Conservation (phyloP, 805 yeast species). For the Candida nanaspora region DNA sequence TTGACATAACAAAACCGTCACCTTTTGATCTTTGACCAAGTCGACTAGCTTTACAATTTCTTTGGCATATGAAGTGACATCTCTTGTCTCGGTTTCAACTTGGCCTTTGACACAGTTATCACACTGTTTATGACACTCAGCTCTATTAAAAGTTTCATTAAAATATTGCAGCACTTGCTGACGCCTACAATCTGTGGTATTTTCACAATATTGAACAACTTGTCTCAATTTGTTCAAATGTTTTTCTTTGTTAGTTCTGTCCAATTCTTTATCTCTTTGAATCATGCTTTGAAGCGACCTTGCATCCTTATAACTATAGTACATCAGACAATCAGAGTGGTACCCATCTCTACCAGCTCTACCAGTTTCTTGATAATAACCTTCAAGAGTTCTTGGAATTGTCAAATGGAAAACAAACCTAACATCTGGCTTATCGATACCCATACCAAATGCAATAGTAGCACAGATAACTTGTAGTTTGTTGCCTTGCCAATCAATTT, state of each 20-base stretch:
- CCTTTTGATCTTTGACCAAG: conserved; percentile 46
- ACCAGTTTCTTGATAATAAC: conserved; percentile 97
- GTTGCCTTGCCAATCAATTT: conserved; percentile 74
- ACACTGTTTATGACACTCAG: conserved; percentile 63
- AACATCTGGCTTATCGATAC: conserved; percentile 95
- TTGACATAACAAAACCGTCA: conserved; percentile 74
- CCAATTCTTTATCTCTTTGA: conserved; percentile 64
- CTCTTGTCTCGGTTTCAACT: conserved; percentile 42
- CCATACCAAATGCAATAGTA: conserved; percentile 98
- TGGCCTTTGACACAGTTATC: conserved; percentile 67
- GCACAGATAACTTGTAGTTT: conserved; percentile 80
- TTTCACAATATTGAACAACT: conserved; percentile 88
- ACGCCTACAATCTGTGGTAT: conserved; percentile 83
- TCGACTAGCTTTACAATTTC: conserved; percentile 54
- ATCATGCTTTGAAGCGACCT: conserved; percentile 70
- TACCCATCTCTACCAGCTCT: conserved; percentile 97
- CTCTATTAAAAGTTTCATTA: conserved; percentile 70
- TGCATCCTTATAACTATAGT: conserved; percentile 75
- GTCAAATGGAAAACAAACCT: conserved; percentile 85
- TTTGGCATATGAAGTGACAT: conserved; percentile 60
- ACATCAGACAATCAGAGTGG: conserved; percentile 75
- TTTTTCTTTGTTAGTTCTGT: conserved; percentile 57
- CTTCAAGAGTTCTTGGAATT: conserved; percentile 86
- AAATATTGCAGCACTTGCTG: conserved; percentile 85
- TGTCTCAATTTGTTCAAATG: conserved; percentile 72